phyloP scores from a whole-genome alignment of 2,329 filamentous ascomycete genomes.

The Colletotrichum cuscutae region DNA sequence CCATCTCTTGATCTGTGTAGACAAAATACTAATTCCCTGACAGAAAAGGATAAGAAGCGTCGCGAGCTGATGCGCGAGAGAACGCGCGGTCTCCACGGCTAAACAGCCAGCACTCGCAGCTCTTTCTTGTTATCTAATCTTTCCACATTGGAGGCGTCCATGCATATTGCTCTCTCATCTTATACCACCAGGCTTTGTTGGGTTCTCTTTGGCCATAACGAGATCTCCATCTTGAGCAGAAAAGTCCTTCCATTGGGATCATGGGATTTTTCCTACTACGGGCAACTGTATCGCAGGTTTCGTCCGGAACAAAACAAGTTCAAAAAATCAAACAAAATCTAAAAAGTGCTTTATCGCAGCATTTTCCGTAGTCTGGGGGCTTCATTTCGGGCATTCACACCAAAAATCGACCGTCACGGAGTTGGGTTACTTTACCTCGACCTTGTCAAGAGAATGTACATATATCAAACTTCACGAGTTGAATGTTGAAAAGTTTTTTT shows the following conservation, averaged over 20 bases:
- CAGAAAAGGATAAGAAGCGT: conserved; percentile 75
- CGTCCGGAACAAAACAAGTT: conserved; percentile 1
- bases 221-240: neutral
- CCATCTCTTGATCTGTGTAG: too few relatives aligned
- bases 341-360: conserved; percentile 15
- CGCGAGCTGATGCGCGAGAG: conserved; percentile 74
- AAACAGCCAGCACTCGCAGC: neutral
- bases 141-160: conserved; percentile 31
- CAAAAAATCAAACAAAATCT: neutral
- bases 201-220: conserved; percentile 11
- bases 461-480: conserved; percentile 16
- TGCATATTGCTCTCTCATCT: conserved; percentile 35
- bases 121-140: conserved; percentile 31
- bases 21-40: too few relatives aligned
- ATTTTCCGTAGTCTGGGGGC: neutral
- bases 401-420: conserved; percentile 5
- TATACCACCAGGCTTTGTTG: conserved; percentile 33
- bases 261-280: conserved; percentile 12
- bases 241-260: conserved; percentile 22
- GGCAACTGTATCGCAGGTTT: conserved; percentile 7
- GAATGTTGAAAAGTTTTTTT: conserved; percentile 23
- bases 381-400: neutral
- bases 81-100: conserved; percentile 56
- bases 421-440: neutral
- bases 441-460: conserved; percentile 22